Base-by-base conservation (phyloP, 257 asterid genomes). In the Capsicum chinense region DNA sequence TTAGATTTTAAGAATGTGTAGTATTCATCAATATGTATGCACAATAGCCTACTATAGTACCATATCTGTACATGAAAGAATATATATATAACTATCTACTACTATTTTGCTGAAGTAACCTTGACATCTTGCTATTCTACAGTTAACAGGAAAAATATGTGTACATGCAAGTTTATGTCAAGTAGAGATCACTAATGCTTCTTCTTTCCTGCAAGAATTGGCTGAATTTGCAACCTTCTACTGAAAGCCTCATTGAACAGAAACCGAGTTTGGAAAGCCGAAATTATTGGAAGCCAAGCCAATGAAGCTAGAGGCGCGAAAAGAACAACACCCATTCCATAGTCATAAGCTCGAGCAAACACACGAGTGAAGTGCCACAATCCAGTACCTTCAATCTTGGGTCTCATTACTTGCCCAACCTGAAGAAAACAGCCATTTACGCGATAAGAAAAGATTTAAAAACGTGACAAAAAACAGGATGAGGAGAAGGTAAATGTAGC, bases 241-340 rank as follows among this genome's bases (percentile, higher is more conserved):
- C 98, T 96, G 88, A 92, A 96, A 39, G 99, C 99, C 90, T 94
- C 93, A 5, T 94, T 96, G 95, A 94, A 96, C 42, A 96, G 98
- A 84, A 96, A 89, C 6, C 98, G 97, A 14, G 99, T 96, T 80
- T 96, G 99, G 90, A 96, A 94, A 42, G 93, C 94, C 3, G 98
- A 93, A 63, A 93, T 91, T n/a, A 91, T 88, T 0, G 99, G 99
- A 19, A 96, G 93, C 99, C 99, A 96, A 16, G 99, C 99, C 64
- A 96, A 85, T 39, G 84, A 83, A 33, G 99, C 95, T 17, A 96
- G 39, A 9, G 98, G 99, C 6, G 95, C 92, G 13, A 96, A 92
- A 47, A 96, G 91, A 74, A 90, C 92, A 0, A 94, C 93, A 2
- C 99, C 99, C 99, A 96, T 96, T 62, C 98, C 95, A 64, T 92